Evolutionary conservation across 1,284 basidiomycete species (phyloP).

Genomic region (Rhodofomes roseus): DNA sequence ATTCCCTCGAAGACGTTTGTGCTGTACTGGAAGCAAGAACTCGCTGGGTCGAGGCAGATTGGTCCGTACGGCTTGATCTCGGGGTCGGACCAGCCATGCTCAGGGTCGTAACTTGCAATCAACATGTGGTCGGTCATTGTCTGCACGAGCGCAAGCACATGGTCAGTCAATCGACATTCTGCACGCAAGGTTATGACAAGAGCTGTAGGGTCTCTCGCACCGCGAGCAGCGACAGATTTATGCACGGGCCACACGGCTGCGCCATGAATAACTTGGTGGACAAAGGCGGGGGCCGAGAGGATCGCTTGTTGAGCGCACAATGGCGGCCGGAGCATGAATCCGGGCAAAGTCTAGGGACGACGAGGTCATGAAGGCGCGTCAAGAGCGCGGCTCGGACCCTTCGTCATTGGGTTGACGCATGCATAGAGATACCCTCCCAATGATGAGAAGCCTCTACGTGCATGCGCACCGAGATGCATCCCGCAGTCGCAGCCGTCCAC

Average conservation of each 20-base stretch:
- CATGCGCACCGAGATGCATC: too few relatives aligned
- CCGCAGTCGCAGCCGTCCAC: too few relatives aligned
- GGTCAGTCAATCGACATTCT: background rate
- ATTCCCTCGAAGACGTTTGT: slow-evolving; percentile 84
- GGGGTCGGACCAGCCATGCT: slow-evolving; percentile 74
- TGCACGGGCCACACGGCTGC: too few relatives aligned
- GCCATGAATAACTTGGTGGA: too few relatives aligned
- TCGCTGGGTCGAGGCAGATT: slow-evolving; percentile 67
- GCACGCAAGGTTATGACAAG: too few relatives aligned
- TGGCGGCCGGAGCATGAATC: background rate
- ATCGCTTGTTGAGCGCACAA: background rate
- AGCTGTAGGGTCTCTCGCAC: background rate
- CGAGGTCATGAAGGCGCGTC: background rate
- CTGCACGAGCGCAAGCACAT: slow-evolving; percentile 27
- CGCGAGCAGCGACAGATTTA: too few relatives aligned
- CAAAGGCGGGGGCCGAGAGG: too few relatives aligned
- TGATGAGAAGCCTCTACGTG: too few relatives aligned
- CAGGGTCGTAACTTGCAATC: slow-evolving; percentile 56
- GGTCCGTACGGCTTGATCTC: slow-evolving; percentile 77
- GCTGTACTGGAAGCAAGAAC: slow-evolving; percentile 76
- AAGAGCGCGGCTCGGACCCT: background rate
- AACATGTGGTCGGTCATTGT: slow-evolving; percentile 77
- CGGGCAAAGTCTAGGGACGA: too few relatives aligned
- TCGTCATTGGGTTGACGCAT: background rate
- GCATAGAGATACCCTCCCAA: background rate